Evolutionary conservation across 148 eudicot genomes (phyloP).

Genomic region (Rheum nobile): DNA sequence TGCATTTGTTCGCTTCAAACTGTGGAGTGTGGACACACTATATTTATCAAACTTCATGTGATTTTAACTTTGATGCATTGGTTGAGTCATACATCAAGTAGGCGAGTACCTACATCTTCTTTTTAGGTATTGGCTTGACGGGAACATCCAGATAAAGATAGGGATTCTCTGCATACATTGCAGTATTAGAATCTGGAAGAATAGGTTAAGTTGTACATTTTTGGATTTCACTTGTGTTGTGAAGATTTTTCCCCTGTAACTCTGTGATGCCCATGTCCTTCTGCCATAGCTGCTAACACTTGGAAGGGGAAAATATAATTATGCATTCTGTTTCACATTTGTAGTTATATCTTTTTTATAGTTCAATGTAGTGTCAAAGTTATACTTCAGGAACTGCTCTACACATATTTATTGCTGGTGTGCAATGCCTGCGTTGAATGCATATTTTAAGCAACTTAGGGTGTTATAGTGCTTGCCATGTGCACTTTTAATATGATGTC

Average conservation of each 20-base stretch:
- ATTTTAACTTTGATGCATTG: neutral
- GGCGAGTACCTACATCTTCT: neutral
- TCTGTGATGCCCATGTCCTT: neutral
- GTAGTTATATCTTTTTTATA: neutral
- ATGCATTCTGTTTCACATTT: neutral
- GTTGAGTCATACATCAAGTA: neutral
- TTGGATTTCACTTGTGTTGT: neutral
- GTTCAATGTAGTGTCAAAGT: neutral
- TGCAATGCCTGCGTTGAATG: neutral
- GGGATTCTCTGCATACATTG: neutral
- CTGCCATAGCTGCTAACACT: neutral
- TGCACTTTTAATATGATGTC: neutral
- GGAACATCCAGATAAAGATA: neutral
- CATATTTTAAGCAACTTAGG: neutral
- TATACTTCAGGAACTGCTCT: neutral
- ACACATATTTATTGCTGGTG: neutral
- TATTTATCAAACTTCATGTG: neutral
- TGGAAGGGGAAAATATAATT: neutral
- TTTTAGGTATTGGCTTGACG: neutral
- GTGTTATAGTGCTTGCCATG: neutral
- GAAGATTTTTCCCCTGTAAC: neutral
- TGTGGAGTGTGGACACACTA: neutral
- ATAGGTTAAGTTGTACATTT: neutral
- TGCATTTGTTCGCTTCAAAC: neutral
- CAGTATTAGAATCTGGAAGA: neutral